These are phyloP conservation scores for Didymella lethalis DNA, from an alignment of 2,329 filamentous ascomycete species.

Conservation along the genomic window DNA sequence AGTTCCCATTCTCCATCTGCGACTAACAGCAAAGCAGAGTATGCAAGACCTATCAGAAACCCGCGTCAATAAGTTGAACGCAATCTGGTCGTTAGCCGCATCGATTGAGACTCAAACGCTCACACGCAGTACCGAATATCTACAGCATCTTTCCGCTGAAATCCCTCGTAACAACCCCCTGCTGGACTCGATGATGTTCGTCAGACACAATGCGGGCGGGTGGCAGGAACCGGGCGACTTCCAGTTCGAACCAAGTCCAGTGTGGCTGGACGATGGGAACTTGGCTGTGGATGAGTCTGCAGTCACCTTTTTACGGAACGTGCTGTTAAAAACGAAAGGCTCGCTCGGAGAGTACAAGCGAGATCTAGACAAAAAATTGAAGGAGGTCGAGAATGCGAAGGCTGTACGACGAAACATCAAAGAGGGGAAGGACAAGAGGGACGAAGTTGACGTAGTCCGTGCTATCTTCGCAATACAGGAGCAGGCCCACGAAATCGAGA, in stretches of 20 bases:
- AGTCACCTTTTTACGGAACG: conserved; percentile 89
- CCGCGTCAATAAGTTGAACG: conserved; percentile 81
- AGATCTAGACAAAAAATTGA: conserved; percentile 84
- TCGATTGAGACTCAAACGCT: conserved; percentile 82
- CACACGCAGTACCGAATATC: conserved; percentile 73
- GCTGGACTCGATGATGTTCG: conserved; percentile 97
- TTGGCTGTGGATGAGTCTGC: conserved; percentile 89
- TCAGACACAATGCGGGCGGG: conserved; percentile 83
- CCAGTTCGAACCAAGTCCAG: conserved; percentile 89
- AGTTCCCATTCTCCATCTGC: not conserved
- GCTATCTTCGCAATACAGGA: conserved; percentile 87
- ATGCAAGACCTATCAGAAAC: conserved; percentile 94
- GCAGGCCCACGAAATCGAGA: conserved; percentile 81
- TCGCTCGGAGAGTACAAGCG: conserved; percentile 80
- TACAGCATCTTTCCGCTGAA: conserved; percentile 77
- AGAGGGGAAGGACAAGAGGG: conserved; percentile 85
- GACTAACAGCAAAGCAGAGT: conserved; percentile 54
- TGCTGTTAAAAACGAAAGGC: conserved; percentile 87
- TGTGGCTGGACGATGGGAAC: conserved; percentile 92
- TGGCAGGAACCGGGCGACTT: conserved; percentile 88
- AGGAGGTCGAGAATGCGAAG: conserved; percentile 82
- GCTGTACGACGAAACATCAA: conserved; percentile 76
- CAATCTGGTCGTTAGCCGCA: conserved; percentile 82
- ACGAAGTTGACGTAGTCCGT: conserved; percentile 84
- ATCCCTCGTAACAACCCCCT: conserved; percentile 87